Evolutionary conservation across 2,329 filamentous ascomycete genomes (phyloP), one percentile per base, ranked within the genome.

Genomic region (Clarireedia hainanense): DNA sequence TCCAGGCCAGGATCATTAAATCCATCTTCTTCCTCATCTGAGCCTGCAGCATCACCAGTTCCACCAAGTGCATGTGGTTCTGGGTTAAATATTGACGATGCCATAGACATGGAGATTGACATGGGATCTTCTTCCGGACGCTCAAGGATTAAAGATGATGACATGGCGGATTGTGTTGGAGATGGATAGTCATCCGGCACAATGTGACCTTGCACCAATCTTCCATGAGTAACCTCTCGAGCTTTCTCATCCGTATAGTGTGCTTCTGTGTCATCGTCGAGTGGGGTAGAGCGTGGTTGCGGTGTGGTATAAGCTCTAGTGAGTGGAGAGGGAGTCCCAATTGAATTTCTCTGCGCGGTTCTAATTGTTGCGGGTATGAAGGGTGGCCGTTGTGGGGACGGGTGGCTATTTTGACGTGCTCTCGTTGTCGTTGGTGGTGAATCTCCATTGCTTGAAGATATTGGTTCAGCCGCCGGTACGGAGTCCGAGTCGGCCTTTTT

Each of bases 151-250:
- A 72, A 72, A 17, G 81, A 74, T 59, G 78, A 84, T 6, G 83
- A 85, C 56, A 81, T 82, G 7, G 84, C 83, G n/a, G 83, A 92
- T 59, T 82, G 77, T 47, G 80, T 77, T 15, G 90, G 87, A 1
- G 91, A 95, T 2, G 88, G 87, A 67, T 91, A 92, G 68, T 96
- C 88, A 68, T 96, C 94, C 60, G 95, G 89, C 10, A 99, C 94
- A 63, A 99, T 87, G 69, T 97, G 94, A 14, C 94, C 94, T 64
- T 96, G 91, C 7, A 97, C 83, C 45, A 99, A 78, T 52, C 94
- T 86, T 9, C 90, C 92, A 57, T 91, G 92, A 43, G 91, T 95
- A 48, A 99, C 91, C 69, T 97, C 91, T 42, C 86, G 81, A 17
- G 89, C 90, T 57, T 89, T 86, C 69, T 89, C 81, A 65, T 96